Conservation (phyloP, 768 basidiomycete genomes). For the Suillus subluteus region DNA sequence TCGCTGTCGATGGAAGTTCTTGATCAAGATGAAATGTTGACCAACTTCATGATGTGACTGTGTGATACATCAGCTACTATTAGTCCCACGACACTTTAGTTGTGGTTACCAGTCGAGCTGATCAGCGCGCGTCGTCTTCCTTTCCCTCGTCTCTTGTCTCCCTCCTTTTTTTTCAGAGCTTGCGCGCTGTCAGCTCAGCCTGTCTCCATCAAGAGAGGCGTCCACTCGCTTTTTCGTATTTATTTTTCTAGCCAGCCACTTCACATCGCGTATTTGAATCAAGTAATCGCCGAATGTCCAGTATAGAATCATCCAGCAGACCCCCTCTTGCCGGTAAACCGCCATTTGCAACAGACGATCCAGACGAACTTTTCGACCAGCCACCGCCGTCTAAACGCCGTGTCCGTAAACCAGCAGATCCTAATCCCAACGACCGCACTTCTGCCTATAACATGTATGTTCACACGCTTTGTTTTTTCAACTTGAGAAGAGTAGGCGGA, state of each 20-base stretch:
- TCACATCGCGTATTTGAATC: constrained; percentile 2
- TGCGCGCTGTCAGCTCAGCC: constrained; percentile 5
- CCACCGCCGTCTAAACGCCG: constrained; percentile 41
- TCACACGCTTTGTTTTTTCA: constrained; percentile 11
- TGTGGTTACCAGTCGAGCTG: background rate
- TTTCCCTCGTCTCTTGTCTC: background rate
- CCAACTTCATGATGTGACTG: background rate
- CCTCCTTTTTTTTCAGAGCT: background rate
- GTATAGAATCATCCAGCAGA: constrained; percentile 1
- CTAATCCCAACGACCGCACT: constrained; percentile 57
- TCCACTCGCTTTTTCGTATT: constrained; percentile 10
- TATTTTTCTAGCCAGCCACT: constrained; percentile 6
- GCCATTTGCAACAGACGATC: constrained; percentile 65
- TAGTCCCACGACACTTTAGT: constrained; percentile 5
- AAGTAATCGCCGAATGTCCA: constrained; percentile 2
- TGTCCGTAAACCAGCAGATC: constrained; percentile 47
- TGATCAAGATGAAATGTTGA: background rate
- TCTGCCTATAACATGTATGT: constrained; percentile 75
- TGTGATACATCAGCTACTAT: background rate
- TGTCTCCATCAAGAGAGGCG: constrained; percentile 10
- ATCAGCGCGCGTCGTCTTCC: background rate
- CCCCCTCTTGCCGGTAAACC: constrained; percentile 9
- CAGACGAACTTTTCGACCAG: constrained; percentile 60
- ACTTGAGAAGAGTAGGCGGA: background rate
- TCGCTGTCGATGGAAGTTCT: background rate